Evolutionary conservation across 1,139 yeast species (phyloP).

Genomic region (Dujonia santamariae): DNA sequence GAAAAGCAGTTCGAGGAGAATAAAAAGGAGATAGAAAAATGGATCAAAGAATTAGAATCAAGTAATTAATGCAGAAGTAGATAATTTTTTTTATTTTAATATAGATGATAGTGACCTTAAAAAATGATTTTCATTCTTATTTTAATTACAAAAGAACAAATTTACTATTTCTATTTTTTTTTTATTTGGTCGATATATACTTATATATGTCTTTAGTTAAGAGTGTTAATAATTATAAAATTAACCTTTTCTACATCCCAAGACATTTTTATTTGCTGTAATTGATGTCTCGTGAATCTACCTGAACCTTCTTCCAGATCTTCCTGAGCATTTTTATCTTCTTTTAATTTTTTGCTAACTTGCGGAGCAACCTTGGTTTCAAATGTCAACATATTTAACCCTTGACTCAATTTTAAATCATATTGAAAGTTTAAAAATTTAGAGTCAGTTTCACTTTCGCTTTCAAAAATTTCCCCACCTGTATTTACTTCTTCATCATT

Average conservation of each 20-base stretch:
- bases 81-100: constrained; percentile 1
- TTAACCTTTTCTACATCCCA: constrained; percentile 48
- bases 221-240: constrained; percentile 23
- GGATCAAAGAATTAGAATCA: constrained; percentile 9
- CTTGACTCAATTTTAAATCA: constrained; percentile 48
- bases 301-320: constrained; percentile 24
- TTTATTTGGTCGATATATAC: too few species aligned
- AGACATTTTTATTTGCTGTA: constrained; percentile 44
- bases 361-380: constrained; percentile 46
- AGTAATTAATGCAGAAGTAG: background rate
- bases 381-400: constrained; percentile 45
- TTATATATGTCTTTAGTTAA: too few species aligned
- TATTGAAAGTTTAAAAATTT: constrained; percentile 36
- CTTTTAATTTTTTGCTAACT: constrained; percentile 32
- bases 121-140: too few species aligned
- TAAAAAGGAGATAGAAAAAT: constrained; percentile 11
- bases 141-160: too few species aligned
- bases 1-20: constrained; percentile 14
- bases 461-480: constrained; percentile 35
- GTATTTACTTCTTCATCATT: constrained; percentile 48
- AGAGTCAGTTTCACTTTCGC: constrained; percentile 14
- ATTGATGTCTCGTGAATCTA: constrained; percentile 47
- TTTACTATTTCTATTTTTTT: too few species aligned
- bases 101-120: too few species aligned
- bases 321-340: constrained; percentile 23